Evolutionary conservation across 352 stramenopile species (phyloP), one percentile per base, ranked within the genome.

Genomic region (Vaucheria bursata): DNA sequence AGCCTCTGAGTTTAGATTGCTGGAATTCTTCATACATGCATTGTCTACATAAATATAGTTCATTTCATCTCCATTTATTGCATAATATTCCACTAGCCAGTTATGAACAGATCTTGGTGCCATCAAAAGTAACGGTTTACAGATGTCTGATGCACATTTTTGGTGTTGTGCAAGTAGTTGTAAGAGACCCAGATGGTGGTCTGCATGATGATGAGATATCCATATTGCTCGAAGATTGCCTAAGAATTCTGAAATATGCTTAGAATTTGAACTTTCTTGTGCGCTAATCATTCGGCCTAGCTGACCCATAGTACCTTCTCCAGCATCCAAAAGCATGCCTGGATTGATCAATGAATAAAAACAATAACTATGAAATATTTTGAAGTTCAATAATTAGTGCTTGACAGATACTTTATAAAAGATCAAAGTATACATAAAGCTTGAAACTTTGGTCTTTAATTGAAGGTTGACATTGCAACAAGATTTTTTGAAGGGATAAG

Each of bases 161-260:
- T 31, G 31, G 53, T 34, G 50, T 64, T 81, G 69, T 4, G 75
- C 65, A 7, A 81, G 25, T 37, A 99, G 80, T 0, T 90, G 87
- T 49, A 97, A 81, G 36, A 98, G 84, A 36, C 95, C 95, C 33
- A 98, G 88, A 83, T 98, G 93, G 75, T 99, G 95, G 82, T 99
- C 95, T 0, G 94, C 94, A 84, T 99, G 95, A 69, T 95, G 96
- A 86, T 99, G 95, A 25, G 92, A 97, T 73, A 98, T 94, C 93
- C 93, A 98, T 67, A 98, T 88, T 74, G 93, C 94, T 69, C 93
- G 89, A 37, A 97, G 81, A 35, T 87, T 79, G 81, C 85, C 81
- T 4, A 93, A 81, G 34, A n/a, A n/a, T n/a, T n/a, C n/a, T n/a
- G n/a, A n/a, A n/a, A n/a, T n/a, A n/a, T n/a, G n/a, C n/a, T n/a